phyloP scores from a whole-genome alignment of 1,284 basidiomycete genomes.

The Butyriboletus appendiculatus region DNA sequence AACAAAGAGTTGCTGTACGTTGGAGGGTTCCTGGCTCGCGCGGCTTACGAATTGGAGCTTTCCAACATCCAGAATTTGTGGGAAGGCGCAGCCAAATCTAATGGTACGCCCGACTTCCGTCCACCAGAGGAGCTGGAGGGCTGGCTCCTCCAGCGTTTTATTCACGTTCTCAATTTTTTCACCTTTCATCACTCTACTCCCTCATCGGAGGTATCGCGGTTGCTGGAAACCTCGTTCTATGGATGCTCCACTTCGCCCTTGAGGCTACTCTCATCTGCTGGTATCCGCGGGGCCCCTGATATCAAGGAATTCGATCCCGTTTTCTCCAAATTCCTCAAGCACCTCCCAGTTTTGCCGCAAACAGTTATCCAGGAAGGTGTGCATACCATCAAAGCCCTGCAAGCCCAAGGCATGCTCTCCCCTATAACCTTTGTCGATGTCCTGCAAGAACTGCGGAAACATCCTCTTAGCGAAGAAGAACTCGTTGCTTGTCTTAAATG shows the following conservation, averaged over 20 bases:
- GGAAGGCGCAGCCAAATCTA: slow-evolving; percentile 46
- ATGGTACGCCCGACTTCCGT: slow-evolving; percentile 17
- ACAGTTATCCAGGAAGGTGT: slow-evolving; percentile 65
- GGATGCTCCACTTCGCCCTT: slow-evolving; percentile 56
- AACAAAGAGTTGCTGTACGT: slow-evolving; percentile 86
- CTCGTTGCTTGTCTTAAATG: slow-evolving; percentile 85
- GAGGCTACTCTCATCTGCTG: slow-evolving; percentile 80
- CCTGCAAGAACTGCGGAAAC: slow-evolving; percentile 71
- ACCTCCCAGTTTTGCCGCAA: slow-evolving; percentile 76
- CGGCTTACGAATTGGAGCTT: slow-evolving; percentile 89
- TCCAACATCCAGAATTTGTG: slow-evolving; percentile 55
- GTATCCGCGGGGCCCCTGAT: slow-evolving; percentile 69
- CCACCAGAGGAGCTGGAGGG: slow-evolving; percentile 45
- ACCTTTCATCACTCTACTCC: slow-evolving; percentile 88
- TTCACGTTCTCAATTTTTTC: slow-evolving; percentile 91
- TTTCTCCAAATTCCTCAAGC: slow-evolving; percentile 79
- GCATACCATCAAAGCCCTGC: slow-evolving; percentile 66
- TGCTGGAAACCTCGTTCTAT: slow-evolving; percentile 86
- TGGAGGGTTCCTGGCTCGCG: slow-evolving; percentile 80
- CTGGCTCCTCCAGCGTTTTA: slow-evolving; percentile 62
- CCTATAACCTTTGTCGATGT: slow-evolving; percentile 89
- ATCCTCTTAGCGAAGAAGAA: slow-evolving; percentile 77
- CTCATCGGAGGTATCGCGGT: slow-evolving; percentile 77
- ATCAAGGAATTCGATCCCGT: slow-evolving; percentile 80
- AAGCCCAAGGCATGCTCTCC: slow-evolving; percentile 70